Percentiles rank a stretch among this genome's conserved stretches.
phyloP scores from a whole-genome alignment of 2,329 filamentous ascomycete genomes.

The Lachnellula willkommii region DNA sequence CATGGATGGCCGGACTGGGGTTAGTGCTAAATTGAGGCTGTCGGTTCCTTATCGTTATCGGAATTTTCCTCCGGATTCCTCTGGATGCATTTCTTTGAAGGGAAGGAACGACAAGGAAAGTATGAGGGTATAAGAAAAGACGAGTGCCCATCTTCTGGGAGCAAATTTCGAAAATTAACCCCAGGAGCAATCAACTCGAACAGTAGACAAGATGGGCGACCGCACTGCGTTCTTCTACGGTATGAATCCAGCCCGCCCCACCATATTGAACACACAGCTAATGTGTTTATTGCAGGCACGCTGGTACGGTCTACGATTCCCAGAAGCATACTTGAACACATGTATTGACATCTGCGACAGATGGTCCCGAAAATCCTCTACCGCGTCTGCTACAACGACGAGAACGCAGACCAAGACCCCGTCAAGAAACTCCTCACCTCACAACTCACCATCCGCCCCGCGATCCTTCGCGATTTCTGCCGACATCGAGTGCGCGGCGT shows the following conservation, averaged over 20 bases:
- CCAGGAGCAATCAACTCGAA: not conserved
- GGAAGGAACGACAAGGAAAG: not conserved
- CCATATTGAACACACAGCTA: not conserved
- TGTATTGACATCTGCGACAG: conserved; percentile 21
- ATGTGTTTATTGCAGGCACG: conserved; percentile 12
- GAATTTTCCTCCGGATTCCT: too few species aligned
- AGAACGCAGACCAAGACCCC: conserved; percentile 40
- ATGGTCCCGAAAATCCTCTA: conserved; percentile 88
- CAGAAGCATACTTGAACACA: not conserved
- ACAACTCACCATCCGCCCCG: conserved; percentile 62
- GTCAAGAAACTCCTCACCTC: conserved; percentile 5
- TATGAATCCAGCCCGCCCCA: conserved; percentile 25
- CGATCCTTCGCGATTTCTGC: conserved; percentile 67
- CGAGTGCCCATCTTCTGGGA: not conserved
- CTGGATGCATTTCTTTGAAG: not conserved
- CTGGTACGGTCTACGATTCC: conserved; percentile 13
- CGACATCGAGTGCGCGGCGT: conserved; percentile 63
- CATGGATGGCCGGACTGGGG: too few species aligned
- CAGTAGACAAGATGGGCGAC: conserved; percentile 5
- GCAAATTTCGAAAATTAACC: not conserved
- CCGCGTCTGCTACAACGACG: conserved; percentile 65
- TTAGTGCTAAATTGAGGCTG: too few species aligned
- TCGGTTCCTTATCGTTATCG: too few species aligned
- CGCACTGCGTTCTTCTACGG: conserved; percentile 54
- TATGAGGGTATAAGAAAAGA: not conserved